A percentile compares a stretch with the other conserved stretches of the same genome.
Conservation (phyloP, 345 rosid species). For the Arabis hirsuta region DNA sequence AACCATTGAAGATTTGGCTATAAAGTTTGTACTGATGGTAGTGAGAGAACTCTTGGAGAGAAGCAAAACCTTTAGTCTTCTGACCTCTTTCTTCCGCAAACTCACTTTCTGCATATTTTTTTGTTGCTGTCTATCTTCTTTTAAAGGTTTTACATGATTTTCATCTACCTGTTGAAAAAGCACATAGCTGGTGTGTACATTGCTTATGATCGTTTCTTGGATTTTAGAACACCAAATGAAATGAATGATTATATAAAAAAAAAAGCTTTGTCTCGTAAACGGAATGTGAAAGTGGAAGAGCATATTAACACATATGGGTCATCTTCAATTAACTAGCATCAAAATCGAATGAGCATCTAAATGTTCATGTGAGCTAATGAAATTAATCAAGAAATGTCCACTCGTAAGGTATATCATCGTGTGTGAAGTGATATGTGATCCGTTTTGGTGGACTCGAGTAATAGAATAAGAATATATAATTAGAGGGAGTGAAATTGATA, state of each 20-base stretch:
- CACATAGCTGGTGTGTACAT: constrained; percentile 35
- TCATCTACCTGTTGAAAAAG: constrained; percentile 32
- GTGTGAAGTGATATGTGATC: constrained; percentile 21
- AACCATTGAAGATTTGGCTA: constrained; percentile 30
- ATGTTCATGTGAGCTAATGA: constrained; percentile 5
- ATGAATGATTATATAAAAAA: constrained; percentile 2
- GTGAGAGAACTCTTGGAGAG: constrained; percentile 31
- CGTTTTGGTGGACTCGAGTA: not conserved
- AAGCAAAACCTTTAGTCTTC: constrained; percentile 36
- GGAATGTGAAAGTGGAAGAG: not conserved
- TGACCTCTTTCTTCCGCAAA: constrained; percentile 22
- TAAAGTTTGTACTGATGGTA: constrained; percentile 39
- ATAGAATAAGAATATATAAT: constrained; percentile 12
- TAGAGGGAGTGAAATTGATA: constrained; percentile 7
- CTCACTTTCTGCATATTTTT: constrained; percentile 18
- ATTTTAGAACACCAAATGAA: constrained; percentile 27
- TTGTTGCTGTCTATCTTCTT: not conserved
- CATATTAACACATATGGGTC: not conserved
- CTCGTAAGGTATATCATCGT: not conserved
- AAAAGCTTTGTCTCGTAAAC: constrained; percentile 5
- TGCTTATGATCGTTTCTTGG: constrained; percentile 35
- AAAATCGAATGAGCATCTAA: constrained; percentile 16
- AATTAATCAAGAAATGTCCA: not conserved
- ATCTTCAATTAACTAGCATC: constrained; percentile 15
- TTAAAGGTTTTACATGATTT: constrained; percentile 17